These are phyloP conservation scores for Candida boleticola DNA, from an alignment of 805 yeast species.

Conservation along the genomic window DNA sequence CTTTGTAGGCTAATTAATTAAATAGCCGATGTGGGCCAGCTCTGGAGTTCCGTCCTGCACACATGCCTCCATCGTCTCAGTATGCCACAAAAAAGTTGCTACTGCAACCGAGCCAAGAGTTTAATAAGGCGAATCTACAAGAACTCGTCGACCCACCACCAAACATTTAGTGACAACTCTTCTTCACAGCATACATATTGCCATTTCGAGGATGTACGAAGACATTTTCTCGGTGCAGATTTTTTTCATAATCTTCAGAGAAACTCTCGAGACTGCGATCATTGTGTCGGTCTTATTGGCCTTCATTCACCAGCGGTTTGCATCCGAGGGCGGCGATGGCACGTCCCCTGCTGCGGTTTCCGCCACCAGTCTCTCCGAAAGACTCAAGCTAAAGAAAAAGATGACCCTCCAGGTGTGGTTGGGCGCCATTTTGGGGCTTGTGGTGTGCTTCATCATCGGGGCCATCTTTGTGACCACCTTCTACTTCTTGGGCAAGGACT, in stretches of 20 bases:
- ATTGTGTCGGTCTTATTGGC: slow-evolving; percentile 73
- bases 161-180: too few species aligned
- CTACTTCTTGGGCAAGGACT: slow-evolving; percentile 74
- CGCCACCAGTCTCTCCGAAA: not conserved
- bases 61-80: too few species aligned
- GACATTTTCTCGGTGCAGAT: slow-evolving; percentile 68
- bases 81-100: too few species aligned
- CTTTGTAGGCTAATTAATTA: too few species aligned
- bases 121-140: too few species aligned
- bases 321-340: too few species aligned
- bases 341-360: slow-evolving; percentile 1
- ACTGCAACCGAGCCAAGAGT: too few species aligned
- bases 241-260: slow-evolving; percentile 70
- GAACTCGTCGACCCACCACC: too few species aligned
- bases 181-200: too few species aligned
- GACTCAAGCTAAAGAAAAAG: slow-evolving; percentile 1
- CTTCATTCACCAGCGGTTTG: slow-evolving; percentile 58
- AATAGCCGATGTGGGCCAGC: too few species aligned
- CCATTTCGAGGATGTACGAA: slow-evolving; percentile 13
- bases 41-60: too few species aligned
- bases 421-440: slow-evolving; percentile 74
- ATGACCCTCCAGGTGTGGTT: slow-evolving; percentile 73
- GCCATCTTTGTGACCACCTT: slow-evolving; percentile 66
- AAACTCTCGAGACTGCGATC: slow-evolving; percentile 73
- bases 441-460: slow-evolving; percentile 71